Conservation (phyloP, 1,284 basidiomycete genomes). For the Microbotryomycetes sp. region DNA sequence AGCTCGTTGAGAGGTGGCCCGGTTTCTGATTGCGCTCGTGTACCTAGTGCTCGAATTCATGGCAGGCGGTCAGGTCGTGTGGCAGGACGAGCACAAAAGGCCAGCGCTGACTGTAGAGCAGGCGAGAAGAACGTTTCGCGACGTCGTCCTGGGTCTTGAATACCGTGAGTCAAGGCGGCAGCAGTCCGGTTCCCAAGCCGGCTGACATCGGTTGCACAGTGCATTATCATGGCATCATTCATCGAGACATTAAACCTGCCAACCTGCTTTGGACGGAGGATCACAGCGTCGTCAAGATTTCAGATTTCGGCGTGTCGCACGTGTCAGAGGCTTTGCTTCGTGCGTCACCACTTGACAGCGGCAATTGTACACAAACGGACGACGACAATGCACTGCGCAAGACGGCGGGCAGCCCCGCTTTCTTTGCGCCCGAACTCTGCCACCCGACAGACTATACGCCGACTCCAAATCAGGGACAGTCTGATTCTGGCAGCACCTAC, state of each 20-base stretch:
- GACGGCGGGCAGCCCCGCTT: constrained; percentile 95
- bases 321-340: constrained; percentile 78
- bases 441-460: constrained; percentile 38
- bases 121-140: constrained; percentile 77
- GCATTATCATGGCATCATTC: constrained; percentile 95
- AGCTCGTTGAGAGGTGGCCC: background rate
- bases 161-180: constrained; percentile 71
- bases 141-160: constrained; percentile 86
- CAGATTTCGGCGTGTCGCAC: constrained; percentile 94
- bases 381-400: constrained; percentile 84
- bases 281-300: constrained; percentile 79
- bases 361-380: constrained; percentile 43
- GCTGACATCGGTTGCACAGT: constrained; percentile 49
- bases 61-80: constrained; percentile 86
- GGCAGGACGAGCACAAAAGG: constrained; percentile 56
- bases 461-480: constrained; percentile 19
- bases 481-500: constrained; percentile 18
- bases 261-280: constrained; percentile 87
- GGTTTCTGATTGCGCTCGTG: constrained; percentile 11
- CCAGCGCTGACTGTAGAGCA: constrained; percentile 77
- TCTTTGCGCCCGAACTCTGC: constrained; percentile 93
- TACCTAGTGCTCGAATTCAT: constrained; percentile 86
- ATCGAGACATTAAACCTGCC: constrained; percentile 98
- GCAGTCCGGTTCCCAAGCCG: background rate
- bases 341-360: constrained; percentile 46